These are phyloP conservation scores for Apiospora arundinis DNA, from an alignment of 2,329 filamentous ascomycete species.

Conservation along the genomic window DNA sequence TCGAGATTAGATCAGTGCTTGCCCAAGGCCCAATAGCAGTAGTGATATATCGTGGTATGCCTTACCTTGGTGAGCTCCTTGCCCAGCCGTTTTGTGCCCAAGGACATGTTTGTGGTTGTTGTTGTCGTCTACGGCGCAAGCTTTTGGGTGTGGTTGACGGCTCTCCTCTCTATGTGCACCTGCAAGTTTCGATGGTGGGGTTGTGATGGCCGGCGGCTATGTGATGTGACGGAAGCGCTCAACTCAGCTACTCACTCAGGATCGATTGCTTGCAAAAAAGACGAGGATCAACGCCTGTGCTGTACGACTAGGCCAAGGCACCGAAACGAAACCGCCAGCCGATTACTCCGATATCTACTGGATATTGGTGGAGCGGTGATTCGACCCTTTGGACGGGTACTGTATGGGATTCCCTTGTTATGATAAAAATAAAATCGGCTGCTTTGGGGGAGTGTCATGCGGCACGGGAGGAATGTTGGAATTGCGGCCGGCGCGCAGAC, in stretches of 20 bases:
- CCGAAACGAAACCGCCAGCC: background rate
- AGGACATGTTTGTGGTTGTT: conserved; percentile 36
- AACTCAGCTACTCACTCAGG: background rate
- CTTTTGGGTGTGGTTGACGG: background rate
- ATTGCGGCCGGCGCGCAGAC: conserved; percentile 9
- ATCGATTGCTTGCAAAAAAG: background rate
- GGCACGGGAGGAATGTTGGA: conserved; percentile 11
- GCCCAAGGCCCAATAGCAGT: background rate
- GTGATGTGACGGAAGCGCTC: conserved; percentile 10
- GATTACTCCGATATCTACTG: background rate
- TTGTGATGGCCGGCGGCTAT: conserved; percentile 3
- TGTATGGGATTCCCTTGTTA: background rate
- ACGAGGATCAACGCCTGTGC: background rate
- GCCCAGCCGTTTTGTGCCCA: conserved; percentile 62
- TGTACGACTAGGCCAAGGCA: background rate
- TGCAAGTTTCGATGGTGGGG: conserved; percentile 16
- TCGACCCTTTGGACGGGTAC: background rate
- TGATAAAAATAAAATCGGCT: background rate
- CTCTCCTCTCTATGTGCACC: conserved; percentile 3
- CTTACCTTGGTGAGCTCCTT: conserved; percentile 66
- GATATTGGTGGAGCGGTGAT: background rate
- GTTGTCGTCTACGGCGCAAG: conserved; percentile 20
- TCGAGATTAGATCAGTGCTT: background rate
- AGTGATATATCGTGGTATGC: conserved; percentile 36
- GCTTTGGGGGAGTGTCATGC: conserved; percentile 8